Evolutionary conservation across 1,139 yeast genomes (phyloP).

Genomic region (Eremothecium sinecaudum): DNA sequence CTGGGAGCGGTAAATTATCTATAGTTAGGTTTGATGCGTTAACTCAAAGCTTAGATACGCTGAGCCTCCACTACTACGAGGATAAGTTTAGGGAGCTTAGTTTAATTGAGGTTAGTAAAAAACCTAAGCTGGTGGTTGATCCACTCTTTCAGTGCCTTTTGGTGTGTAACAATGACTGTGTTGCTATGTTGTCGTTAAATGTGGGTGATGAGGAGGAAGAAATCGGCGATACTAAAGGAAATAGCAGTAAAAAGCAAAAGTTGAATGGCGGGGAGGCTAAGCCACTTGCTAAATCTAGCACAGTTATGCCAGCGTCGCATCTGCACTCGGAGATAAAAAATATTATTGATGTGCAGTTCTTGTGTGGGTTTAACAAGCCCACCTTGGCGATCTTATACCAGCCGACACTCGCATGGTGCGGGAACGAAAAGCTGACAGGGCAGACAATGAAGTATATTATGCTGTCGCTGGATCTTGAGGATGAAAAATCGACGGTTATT

Average conservation of each 20-base stretch:
- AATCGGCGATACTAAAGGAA: conserved; percentile 31
- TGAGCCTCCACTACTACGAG: conserved; percentile 83
- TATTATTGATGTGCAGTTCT: conserved; percentile 58
- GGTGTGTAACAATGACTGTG: conserved; percentile 56
- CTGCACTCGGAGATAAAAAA: conserved; percentile 52
- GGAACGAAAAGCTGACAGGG: conserved; percentile 33
- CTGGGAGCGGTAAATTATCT: conserved; percentile 70
- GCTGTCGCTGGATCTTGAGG: conserved; percentile 17
- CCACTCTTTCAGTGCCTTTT: conserved; percentile 57
- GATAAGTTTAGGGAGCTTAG: conserved; percentile 48
- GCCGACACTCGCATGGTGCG: conserved; percentile 66
- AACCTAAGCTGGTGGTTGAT: conserved; percentile 52
- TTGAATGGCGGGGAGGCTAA: conserved; percentile 8
- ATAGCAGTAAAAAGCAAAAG: conserved; percentile 27
- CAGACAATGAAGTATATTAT: conserved; percentile 21
- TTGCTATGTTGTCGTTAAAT: conserved; percentile 60
- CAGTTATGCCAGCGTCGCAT: conserved; percentile 47
- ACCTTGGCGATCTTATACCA: conserved; percentile 67
- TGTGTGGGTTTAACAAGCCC: conserved; percentile 68
- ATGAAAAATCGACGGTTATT: conserved; percentile 17
- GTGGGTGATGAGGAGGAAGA: conserved; percentile 17
- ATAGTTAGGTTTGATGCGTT: conserved; percentile 61
- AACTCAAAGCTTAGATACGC: conserved; percentile 48
- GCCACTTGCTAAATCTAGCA: conserved; percentile 15
- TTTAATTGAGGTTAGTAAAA: conserved; percentile 36